phyloP scores from a whole-genome alignment of 129 eudicot genomes.

The Deinandra increscens region DNA sequence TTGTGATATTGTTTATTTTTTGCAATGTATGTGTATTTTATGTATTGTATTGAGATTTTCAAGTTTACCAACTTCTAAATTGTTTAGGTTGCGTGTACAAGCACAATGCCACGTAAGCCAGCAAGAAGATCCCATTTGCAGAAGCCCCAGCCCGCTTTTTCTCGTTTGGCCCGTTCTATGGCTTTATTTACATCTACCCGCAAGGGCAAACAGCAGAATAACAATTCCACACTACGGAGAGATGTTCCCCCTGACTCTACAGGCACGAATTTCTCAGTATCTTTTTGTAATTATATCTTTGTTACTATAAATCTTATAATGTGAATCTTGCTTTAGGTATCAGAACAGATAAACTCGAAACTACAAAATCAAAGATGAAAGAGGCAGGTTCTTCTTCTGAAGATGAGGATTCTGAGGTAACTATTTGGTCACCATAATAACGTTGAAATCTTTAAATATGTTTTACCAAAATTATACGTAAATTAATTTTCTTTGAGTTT shows the following conservation, averaged over 20 bases:
- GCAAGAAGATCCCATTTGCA: conserved; percentile 30
- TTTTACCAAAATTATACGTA: neutral
- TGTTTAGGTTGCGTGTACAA: conserved; percentile 10
- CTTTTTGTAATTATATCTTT: neutral
- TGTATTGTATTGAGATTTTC: neutral
- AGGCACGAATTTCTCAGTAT: conserved; percentile 27
- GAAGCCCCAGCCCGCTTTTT: conserved; percentile 52
- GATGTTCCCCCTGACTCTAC: conserved; percentile 26
- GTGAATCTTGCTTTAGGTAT: conserved; percentile 30
- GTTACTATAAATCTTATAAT: neutral
- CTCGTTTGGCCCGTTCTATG: conserved; percentile 61
- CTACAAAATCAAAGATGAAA: conserved; percentile 23
- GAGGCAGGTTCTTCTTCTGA: conserved; percentile 27
- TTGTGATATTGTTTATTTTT: neutral
- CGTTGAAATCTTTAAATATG: neutral
- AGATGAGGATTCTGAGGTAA: conserved; percentile 54
- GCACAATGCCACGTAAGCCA: conserved; percentile 65
- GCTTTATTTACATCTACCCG: conserved; percentile 36
- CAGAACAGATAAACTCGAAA: conserved; percentile 23
- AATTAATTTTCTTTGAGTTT: conserved; percentile 3
- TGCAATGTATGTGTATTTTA: neutral
- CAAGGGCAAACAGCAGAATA: conserved; percentile 32
- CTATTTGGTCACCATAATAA: neutral
- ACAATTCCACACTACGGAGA: conserved; percentile 6
- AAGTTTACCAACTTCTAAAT: neutral